Conservation (phyloP, 2,329 filamentous ascomycete species). For the Whalleya microplaca region DNA sequence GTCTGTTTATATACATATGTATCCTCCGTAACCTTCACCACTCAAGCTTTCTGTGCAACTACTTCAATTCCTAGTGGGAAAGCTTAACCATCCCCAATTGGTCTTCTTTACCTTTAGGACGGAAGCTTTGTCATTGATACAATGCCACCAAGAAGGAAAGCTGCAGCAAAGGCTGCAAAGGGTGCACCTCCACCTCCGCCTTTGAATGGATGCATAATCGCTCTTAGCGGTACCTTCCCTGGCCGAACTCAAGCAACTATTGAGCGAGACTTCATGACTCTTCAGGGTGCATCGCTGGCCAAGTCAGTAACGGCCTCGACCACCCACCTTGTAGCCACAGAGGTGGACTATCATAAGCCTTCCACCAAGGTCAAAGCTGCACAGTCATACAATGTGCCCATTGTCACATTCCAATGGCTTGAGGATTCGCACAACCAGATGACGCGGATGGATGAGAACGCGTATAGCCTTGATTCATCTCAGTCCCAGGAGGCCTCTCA, state of each 20-base stretch:
- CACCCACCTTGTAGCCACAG: conserved; percentile 61
- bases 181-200: conserved; percentile 34
- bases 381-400: conserved; percentile 49
- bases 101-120: background rate
- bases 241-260: conserved; percentile 54
- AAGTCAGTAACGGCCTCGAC: conserved; percentile 53
- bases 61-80: too few relatives aligned
- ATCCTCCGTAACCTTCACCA: too few relatives aligned
- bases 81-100: background rate
- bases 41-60: too few relatives aligned
- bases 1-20: background rate
- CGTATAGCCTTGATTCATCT: conserved; percentile 30
- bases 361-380: conserved; percentile 57
- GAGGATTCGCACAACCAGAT: conserved; percentile 53
- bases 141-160: conserved; percentile 30
- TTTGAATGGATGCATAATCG: conserved; percentile 55
- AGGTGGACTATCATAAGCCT: conserved; percentile 53
- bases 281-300: conserved; percentile 53
- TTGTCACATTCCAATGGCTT: conserved; percentile 67
- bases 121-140: background rate
- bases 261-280: conserved; percentile 46
- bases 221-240: conserved; percentile 64
- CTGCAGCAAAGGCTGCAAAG: conserved; percentile 12
- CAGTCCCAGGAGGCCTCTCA: conserved; percentile 9
- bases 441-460: conserved; percentile 41